Percentiles rank a stretch among this genome's conserved stretches.
Conservation (phyloP, 148 eudicot genomes). For the Heliamphora exappendiculata region DNA sequence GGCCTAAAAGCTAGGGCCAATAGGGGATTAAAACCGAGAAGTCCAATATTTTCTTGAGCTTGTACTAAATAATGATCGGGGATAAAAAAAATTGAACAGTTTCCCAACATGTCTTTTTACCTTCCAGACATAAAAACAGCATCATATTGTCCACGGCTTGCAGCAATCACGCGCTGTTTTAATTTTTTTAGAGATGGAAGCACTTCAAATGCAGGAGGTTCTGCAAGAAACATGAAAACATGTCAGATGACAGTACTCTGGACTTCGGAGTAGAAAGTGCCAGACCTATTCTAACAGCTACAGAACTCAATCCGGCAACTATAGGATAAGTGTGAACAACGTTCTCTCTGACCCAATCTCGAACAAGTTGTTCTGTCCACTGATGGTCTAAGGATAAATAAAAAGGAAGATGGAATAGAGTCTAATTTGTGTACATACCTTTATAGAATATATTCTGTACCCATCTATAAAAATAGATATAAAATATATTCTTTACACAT, state of each 20-base stretch:
- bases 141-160: constrained; percentile 89
- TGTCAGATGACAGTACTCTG: background rate
- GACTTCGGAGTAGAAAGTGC: background rate
- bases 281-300: background rate
- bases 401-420: too few relatives aligned
- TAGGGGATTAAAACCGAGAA: too few relatives aligned
- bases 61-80: background rate
- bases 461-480: too few relatives aligned
- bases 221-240: constrained; percentile 30
- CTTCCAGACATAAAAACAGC: constrained; percentile 99
- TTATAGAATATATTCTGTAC: too few relatives aligned
- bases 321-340: background rate
- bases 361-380: background rate
- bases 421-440: too few relatives aligned
- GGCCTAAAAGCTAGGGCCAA: too few relatives aligned
- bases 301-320: background rate
- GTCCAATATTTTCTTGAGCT: background rate
- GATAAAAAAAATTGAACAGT: background rate
- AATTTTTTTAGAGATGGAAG: constrained; percentile 83
- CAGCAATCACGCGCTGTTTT: constrained; percentile 72
- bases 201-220: constrained; percentile 91
- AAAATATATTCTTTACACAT: too few relatives aligned
- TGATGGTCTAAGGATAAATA: background rate
- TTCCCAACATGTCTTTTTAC: constrained; percentile 23
- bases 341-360: background rate